Evolutionary conservation across 148 eudicot genomes (phyloP), one percentile per base, ranked within the genome.

Genomic region (Chenopodium berlandieri): DNA sequence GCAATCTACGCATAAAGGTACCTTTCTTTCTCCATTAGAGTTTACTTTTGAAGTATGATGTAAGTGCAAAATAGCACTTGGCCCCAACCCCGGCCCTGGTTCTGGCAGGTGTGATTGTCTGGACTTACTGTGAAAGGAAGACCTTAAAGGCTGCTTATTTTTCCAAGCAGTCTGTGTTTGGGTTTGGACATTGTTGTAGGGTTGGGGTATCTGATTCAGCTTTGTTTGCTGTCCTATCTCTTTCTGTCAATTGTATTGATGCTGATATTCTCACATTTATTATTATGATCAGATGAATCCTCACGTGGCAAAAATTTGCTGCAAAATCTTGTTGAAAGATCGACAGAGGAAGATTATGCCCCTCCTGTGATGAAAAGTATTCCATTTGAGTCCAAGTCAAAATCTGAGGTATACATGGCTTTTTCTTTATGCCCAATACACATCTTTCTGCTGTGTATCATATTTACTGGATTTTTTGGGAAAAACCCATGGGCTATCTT

Each of bases 1-100:
- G 71, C 85, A 72, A 78, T 40, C 84, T 64, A 46, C 56, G 75
- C 40, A 37, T 65, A 84, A 83, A 90, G 92, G 93, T 93, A 79
- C 65, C 76, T 76, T 85, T 79, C 58, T 60, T 48, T 67, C 58
- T 80, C 32, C 48, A 16, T 67, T 17, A 30, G 25, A 50, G 30
- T 72, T 77, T 46, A 32, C 23, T 40, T 79, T 81, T 1, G 44
- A 13, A 78, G 78, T 82, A 47, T 9, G 13, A 56, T 34, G 47
- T 70, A 30, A 75, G 56, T 14, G 3, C 14, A 68, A 32, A 50
- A 3, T 50, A 50, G 54, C 12, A 50, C 32, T 52, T 31, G 47
- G 34, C 56, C 20, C 30, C 46, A 4, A 34, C 44, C 44, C 44
- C 44, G 60, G 66, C 47, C 58, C 32, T 78, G 0, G 6, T 23